Percentiles rank a stretch among this genome's conserved stretches.
Conservation (phyloP, 1,139 yeast genomes). For the Saccharomyces hybrid region DNA sequence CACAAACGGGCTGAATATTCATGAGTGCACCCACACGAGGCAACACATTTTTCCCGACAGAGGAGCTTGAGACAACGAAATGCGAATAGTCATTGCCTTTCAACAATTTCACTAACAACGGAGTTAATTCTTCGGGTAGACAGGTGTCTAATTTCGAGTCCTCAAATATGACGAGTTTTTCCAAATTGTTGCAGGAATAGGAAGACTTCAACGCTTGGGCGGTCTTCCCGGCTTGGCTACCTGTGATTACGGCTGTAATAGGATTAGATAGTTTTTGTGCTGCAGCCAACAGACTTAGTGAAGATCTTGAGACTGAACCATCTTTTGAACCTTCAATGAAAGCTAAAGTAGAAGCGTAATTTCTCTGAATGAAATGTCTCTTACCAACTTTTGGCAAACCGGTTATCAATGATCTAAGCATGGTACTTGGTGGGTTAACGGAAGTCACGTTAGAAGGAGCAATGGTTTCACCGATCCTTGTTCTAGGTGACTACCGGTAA, state of each 20-base stretch:
- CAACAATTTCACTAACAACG: conserved; percentile 44
- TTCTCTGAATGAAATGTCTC: conserved; percentile 3
- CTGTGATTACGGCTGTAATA: conserved; percentile 52
- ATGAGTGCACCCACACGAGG: conserved; percentile 83
- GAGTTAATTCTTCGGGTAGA: conserved; percentile 60
- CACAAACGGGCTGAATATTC: conserved; percentile 84
- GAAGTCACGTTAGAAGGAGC: too few species aligned
- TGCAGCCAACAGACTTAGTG: conserved; percentile 59
- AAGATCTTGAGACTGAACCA: conserved; percentile 53
- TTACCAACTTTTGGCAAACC: neutral
- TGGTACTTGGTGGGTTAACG: neutral
- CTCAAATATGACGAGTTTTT: conserved; percentile 45
- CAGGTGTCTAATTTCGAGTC: conserved; percentile 46
- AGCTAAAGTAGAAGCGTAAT: conserved; percentile 57
- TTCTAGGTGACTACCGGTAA: too few species aligned
- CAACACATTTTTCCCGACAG: conserved; percentile 77
- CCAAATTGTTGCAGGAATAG: conserved; percentile 31
- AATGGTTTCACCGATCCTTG: too few species aligned
- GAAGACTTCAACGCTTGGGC: conserved; percentile 34
- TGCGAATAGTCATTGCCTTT: conserved; percentile 50
- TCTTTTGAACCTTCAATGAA: conserved; percentile 53
- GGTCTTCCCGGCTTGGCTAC: conserved; percentile 43
- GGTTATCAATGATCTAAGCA: neutral
- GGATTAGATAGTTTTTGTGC: conserved; percentile 60
- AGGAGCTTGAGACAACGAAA: conserved; percentile 72